A percentile compares a stretch with the other conserved stretches of the same genome.
phyloP scores from a whole-genome alignment of 768 basidiomycete species.

The Mycena kentingensis region DNA sequence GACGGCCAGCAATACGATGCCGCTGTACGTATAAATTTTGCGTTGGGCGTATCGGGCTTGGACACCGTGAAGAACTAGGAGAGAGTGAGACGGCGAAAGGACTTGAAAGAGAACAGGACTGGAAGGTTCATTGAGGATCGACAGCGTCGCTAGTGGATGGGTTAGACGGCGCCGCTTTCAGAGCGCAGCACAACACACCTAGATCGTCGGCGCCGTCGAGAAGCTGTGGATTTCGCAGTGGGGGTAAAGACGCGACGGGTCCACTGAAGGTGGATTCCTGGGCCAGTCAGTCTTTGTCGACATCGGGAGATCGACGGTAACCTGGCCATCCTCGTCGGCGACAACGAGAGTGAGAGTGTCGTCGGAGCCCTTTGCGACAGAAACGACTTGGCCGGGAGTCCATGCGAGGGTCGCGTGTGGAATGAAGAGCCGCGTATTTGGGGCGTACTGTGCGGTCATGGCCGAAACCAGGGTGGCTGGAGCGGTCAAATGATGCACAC shows the following conservation, averaged over 20 bases:
- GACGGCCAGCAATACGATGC: slow-evolving; percentile 97
- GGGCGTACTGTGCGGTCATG: no score
- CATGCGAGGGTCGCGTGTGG: no score
- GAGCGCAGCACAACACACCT: slow-evolving; percentile 4
- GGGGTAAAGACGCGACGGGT: slow-evolving; percentile 74
- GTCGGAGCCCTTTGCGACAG: slow-evolving; percentile 61
- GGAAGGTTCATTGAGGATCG: slow-evolving; percentile 96
- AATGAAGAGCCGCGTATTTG: no score
- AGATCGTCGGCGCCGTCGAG: slow-evolving; percentile 99
- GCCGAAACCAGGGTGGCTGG: no score
- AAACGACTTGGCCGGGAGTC: no score
- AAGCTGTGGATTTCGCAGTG: slow-evolving; percentile 91
- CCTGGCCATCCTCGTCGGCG: slow-evolving; percentile 90
- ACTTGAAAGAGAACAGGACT: slow-evolving; percentile 47
- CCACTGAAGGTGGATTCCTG: slow-evolving; percentile 82
- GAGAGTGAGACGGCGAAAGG: slow-evolving; percentile 6
- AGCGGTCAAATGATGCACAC: no score
- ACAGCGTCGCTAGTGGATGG: slow-evolving; percentile 73
- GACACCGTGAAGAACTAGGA: slow-evolving; percentile 89
- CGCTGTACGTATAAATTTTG: slow-evolving; percentile 98
- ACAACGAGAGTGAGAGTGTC: slow-evolving; percentile 82
- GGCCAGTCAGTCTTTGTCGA: slow-evolving; percentile 11
- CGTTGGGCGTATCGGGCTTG: slow-evolving; percentile 94
- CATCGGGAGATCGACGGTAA: slow-evolving; percentile 35
- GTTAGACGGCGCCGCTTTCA: background rate